Evolutionary conservation across 176 grass and related monocot genomes (phyloP).

Genomic region (Rhipidocladum racemiflorum): DNA sequence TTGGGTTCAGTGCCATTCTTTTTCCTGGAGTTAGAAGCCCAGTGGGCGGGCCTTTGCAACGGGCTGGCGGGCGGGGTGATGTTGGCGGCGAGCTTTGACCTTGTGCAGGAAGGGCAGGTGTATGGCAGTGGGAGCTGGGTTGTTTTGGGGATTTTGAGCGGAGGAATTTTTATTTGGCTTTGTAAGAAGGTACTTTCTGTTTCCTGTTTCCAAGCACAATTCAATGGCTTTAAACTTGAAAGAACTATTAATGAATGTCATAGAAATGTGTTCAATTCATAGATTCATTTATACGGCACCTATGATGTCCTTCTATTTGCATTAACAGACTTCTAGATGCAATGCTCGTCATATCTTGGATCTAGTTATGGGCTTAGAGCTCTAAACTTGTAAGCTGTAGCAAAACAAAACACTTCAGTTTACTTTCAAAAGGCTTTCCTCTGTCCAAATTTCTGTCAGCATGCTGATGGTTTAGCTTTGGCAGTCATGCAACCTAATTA

Average conservation of each 20-base stretch:
- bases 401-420: not conserved
- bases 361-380: not conserved
- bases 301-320: not conserved
- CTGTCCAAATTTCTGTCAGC: not conserved
- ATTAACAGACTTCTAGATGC: not conserved
- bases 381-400: not conserved
- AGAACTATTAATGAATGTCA: not conserved
- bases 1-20: slow-evolving; percentile 85
- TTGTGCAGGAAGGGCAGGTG: slow-evolving; percentile 81
- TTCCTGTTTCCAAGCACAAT: not conserved
- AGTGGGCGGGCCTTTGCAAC: slow-evolving; percentile 89
- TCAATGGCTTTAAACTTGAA: not conserved
- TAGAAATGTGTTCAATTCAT: not conserved
- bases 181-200: slow-evolving; percentile 80
- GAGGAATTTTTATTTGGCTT: slow-evolving; percentile 92
- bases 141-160: slow-evolving; percentile 74
- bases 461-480: not conserved
- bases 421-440: not conserved
- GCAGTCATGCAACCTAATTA: not conserved
- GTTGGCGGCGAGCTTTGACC: slow-evolving; percentile 92
- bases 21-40: slow-evolving; percentile 81
- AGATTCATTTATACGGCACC: not conserved
- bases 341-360: not conserved
- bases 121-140: slow-evolving; percentile 90
- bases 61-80: slow-evolving; percentile 86